A percentile compares a stretch with the other conserved stretches of the same genome.
Evolutionary conservation across 2,329 filamentous ascomycete genomes (phyloP).

Genomic region (Alternaria longipes): DNA sequence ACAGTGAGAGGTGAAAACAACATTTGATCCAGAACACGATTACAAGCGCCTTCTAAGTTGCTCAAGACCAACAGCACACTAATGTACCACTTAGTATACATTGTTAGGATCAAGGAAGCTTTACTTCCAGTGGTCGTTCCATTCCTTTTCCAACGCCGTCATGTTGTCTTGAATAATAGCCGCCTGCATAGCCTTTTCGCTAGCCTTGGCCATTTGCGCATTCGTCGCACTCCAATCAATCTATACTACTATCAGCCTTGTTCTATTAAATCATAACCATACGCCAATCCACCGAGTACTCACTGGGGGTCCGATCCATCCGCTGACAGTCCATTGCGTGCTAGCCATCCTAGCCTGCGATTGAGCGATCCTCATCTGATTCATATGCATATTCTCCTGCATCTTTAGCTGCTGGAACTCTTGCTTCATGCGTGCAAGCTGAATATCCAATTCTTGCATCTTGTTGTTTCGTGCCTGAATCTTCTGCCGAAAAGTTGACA

Average conservation of each 20-base stretch:
- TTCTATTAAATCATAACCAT: background rate
- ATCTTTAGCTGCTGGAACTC: slow-evolving; percentile 22
- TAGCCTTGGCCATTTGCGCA: slow-evolving; percentile 21
- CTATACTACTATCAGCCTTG: background rate
- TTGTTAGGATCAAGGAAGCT: background rate
- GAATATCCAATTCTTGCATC: slow-evolving; percentile 19
- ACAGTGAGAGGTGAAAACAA: background rate
- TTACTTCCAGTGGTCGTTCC: slow-evolving; percentile 22
- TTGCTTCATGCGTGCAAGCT: slow-evolving; percentile 19
- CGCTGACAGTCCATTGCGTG: slow-evolving; percentile 2
- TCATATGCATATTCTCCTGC: slow-evolving; percentile 19
- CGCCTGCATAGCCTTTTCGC: slow-evolving; percentile 24
- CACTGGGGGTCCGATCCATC: slow-evolving; percentile 16
- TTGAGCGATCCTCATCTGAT: slow-evolving; percentile 20
- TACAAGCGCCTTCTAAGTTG: background rate
- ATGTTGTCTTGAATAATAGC: slow-evolving; percentile 23
- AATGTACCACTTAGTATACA: background rate
- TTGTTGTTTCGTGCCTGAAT: slow-evolving; percentile 18
- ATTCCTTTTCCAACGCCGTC: slow-evolving; percentile 23
- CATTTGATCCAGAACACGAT: background rate
- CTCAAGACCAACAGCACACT: background rate
- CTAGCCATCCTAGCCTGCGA: slow-evolving; percentile 6
- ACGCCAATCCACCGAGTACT: background rate
- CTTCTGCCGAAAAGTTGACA: slow-evolving; percentile 16
- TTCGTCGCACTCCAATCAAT: slow-evolving; percentile 21